These are phyloP conservation scores for Teratosphaeria destructans DNA, from an alignment of 2,329 filamentous ascomycete genomes.

Conservation along the genomic window DNA sequence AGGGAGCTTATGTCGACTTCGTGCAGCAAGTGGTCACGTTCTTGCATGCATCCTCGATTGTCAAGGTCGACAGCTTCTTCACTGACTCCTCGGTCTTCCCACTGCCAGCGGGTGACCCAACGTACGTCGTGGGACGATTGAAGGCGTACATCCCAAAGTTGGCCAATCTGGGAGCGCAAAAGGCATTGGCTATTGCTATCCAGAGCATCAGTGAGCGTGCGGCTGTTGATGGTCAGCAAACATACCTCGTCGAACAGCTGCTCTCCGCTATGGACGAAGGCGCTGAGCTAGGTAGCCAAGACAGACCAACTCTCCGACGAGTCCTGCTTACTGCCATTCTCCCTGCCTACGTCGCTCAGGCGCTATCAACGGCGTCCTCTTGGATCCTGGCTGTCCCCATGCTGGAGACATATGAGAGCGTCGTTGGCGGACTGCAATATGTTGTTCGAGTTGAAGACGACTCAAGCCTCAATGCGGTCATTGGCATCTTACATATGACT, in stretches of 20 bases:
- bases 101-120: constrained; percentile 48
- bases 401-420: constrained; percentile 35
- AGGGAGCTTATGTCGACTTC: constrained; percentile 50
- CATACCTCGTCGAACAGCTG: constrained; percentile 46
- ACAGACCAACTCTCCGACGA: constrained; percentile 36
- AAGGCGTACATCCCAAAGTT: constrained; percentile 49
- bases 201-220: constrained; percentile 50
- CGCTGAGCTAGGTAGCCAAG: constrained; percentile 29
- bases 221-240: constrained; percentile 46
- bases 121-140: constrained; percentile 51
- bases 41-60: constrained; percentile 45
- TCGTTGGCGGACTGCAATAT: constrained; percentile 36
- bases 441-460: constrained; percentile 34
- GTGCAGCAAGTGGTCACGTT: constrained; percentile 50
- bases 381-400: constrained; percentile 46
- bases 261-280: constrained; percentile 37
- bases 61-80: constrained; percentile 48
- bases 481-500: constrained; percentile 6
- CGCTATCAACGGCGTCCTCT: constrained; percentile 35
- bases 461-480: constrained; percentile 23
- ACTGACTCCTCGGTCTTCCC: constrained; percentile 51
- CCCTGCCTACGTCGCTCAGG: constrained; percentile 45
- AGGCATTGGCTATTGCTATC: constrained; percentile 48
- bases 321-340: constrained; percentile 46
- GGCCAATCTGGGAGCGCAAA: constrained; percentile 36